Evolutionary conservation across 495 filamentous ascomycete species (phyloP).

Genomic region (Neurospora sp.): DNA sequence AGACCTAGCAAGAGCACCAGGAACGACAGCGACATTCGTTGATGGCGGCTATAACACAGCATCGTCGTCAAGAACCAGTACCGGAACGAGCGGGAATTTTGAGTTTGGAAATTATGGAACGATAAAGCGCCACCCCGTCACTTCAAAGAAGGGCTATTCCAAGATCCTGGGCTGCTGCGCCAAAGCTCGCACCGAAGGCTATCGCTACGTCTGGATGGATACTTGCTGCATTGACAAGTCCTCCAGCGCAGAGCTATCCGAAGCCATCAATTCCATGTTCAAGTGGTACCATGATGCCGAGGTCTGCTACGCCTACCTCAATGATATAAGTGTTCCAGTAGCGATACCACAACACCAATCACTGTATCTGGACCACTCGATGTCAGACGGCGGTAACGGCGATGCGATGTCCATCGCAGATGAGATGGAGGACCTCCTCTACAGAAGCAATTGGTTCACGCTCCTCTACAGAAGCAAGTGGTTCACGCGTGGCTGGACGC

Average conservation of each 20-base stretch:
- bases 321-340: conserved; percentile 10
- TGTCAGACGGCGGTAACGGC: conserved; percentile 8
- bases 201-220: conserved; percentile 30
- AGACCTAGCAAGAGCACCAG: neutral
- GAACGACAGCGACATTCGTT: neutral
- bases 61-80: neutral
- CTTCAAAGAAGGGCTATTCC: conserved; percentile 1
- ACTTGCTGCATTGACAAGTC: conserved; percentile 33
- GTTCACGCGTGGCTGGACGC: conserved; percentile 33
- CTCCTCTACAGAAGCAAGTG: conserved; percentile 11
- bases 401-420: neutral
- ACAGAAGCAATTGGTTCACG: conserved; percentile 22
- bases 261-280: conserved; percentile 13
- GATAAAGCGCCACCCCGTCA: neutral
- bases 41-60: neutral
- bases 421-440: neutral
- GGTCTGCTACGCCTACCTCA: conserved; percentile 25
- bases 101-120: neutral
- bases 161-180: conserved; percentile 7
- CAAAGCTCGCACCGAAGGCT: conserved; percentile 3
- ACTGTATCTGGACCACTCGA: neutral
- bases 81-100: neutral
- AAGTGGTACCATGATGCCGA: conserved; percentile 16
- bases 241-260: conserved; percentile 20
- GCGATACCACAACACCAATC: neutral